Evolutionary conservation across 306 rosid species (phyloP).

Genomic region (Begonia masoniana): DNA sequence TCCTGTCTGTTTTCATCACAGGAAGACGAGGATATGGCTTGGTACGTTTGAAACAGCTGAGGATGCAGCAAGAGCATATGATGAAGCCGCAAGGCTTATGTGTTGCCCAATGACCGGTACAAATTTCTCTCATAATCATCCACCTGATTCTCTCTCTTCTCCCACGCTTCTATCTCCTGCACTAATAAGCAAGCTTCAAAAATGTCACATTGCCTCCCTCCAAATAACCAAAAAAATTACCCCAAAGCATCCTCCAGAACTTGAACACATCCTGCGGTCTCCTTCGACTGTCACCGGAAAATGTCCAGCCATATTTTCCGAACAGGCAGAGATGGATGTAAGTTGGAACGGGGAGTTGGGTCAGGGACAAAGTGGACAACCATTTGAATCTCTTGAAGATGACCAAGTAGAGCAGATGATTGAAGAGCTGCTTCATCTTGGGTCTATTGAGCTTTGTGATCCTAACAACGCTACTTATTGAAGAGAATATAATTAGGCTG

Average conservation of each 20-base stretch:
- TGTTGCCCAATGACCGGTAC: conserved; percentile 81
- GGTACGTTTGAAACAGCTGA: conserved; percentile 96
- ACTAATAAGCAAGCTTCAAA: conserved; percentile 6
- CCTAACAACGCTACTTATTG: neutral
- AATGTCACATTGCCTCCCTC: conserved; percentile 9
- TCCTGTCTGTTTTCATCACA: conserved; percentile 3
- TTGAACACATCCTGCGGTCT: neutral
- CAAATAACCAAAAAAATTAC: conserved; percentile 1
- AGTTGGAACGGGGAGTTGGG: neutral
- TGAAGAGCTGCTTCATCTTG: conserved; percentile 11
- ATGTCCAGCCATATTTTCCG: neutral
- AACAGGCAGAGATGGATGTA: neutral
- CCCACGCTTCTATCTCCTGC: conserved; percentile 8
- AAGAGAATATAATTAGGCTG: too few relatives aligned
- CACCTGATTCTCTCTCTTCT: neutral
- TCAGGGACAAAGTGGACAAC: neutral
- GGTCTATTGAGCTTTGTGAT: conserved; percentile 8
- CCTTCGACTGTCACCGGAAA: neutral
- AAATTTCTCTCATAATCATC: conserved; percentile 59
- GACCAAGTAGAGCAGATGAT: conserved; percentile 11
- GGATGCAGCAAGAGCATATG: conserved; percentile 88
- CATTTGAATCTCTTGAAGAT: conserved; percentile 6
- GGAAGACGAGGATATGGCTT: conserved; percentile 95
- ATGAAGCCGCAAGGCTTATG: conserved; percentile 93
- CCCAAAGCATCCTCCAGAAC: neutral